phyloP scores from a whole-genome alignment of 768 basidiomycete genomes.

The Kwoniella sp. region DNA sequence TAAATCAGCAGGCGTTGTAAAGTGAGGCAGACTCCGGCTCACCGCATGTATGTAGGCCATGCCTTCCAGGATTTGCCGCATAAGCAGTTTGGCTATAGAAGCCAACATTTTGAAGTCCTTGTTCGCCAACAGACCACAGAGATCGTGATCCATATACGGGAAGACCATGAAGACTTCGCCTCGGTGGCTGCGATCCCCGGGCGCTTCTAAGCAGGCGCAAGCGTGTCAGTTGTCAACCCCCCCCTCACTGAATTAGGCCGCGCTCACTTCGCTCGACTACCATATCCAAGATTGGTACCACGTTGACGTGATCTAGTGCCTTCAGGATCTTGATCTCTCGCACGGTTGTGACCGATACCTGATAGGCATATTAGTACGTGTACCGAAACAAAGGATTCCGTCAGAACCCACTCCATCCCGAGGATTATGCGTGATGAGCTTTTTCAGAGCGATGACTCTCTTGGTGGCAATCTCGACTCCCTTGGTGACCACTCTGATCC shows the following conservation, averaged over 20 bases:
- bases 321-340: slow-evolving; percentile 97
- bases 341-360: slow-evolving; percentile 82
- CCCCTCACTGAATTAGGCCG: too few relatives aligned
- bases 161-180: slow-evolving; percentile 94
- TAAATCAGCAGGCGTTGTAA: neutral
- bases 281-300: slow-evolving; percentile 87
- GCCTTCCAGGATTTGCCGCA: slow-evolving; percentile 93
- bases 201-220: slow-evolving; percentile 16
- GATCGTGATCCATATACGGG: slow-evolving; percentile 99
- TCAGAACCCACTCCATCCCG: slow-evolving; percentile 71
- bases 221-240: neutral
- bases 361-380: neutral
- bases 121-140: slow-evolving; percentile 90
- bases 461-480: slow-evolving; percentile 64
- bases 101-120: slow-evolving; percentile 70
- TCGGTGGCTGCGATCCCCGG: slow-evolving; percentile 22
- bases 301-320: slow-evolving; percentile 73
- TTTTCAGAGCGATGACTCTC: slow-evolving; percentile 75
- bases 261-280: slow-evolving; percentile 60
- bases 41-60: slow-evolving; percentile 94
- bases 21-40: slow-evolving; percentile 41
- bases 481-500: slow-evolving; percentile 74
- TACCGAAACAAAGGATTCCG: too few relatives aligned
- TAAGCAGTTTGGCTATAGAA: slow-evolving; percentile 88
- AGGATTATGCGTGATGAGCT: slow-evolving; percentile 93